phyloP scores from a whole-genome alignment of 129 eudicot species.

The Chrysanthemum seticuspe region DNA sequence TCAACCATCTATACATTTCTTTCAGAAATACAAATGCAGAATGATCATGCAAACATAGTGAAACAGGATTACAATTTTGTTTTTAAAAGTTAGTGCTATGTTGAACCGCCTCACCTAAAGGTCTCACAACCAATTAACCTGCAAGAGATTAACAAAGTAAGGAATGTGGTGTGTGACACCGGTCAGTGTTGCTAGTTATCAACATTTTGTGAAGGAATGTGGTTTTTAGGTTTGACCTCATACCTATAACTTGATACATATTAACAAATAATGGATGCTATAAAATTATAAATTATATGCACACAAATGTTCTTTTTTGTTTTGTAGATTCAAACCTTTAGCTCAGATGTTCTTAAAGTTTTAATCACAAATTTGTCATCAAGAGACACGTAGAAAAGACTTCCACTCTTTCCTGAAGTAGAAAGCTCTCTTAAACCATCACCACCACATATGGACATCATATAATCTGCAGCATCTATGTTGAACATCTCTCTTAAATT shows the following conservation, averaged over 20 bases:
- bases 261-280: not conserved
- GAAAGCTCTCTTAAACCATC: conserved; percentile 77
- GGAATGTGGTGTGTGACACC: too few species aligned
- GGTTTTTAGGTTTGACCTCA: too few species aligned
- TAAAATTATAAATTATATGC: not conserved
- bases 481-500: conserved; percentile 84
- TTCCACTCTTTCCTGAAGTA: conserved; percentile 86
- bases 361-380: conserved; percentile 81
- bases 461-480: conserved; percentile 84
- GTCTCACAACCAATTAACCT: too few species aligned
- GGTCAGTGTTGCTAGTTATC: too few species aligned
- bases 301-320: too few species aligned
- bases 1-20: not conserved
- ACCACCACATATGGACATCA: conserved; percentile 93
- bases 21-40: not conserved
- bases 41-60: not conserved
- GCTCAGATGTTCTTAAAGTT: conserved; percentile 60
- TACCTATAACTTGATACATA: too few species aligned
- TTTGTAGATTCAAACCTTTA: conserved; percentile 42
- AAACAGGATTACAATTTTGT: too few species aligned
- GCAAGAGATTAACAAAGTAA: too few species aligned
- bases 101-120: too few species aligned
- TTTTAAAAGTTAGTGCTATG: too few species aligned
- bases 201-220: too few species aligned
- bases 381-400: conserved; percentile 69